These are phyloP conservation scores for Boletus reticulatus DNA, from an alignment of 768 basidiomycete genomes.

Conservation along the genomic window DNA sequence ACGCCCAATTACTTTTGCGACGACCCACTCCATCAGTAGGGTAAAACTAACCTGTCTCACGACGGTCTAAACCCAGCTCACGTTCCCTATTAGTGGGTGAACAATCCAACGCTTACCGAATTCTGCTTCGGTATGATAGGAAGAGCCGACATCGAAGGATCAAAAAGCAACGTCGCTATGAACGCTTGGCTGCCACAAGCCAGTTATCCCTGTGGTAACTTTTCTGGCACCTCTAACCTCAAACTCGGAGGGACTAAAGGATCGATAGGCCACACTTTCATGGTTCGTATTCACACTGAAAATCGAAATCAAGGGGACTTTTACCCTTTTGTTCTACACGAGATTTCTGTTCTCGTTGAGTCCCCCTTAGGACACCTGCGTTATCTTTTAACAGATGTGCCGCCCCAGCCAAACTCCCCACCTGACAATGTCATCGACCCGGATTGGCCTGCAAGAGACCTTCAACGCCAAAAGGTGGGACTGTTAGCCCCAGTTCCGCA, in stretches of 20 bases:
- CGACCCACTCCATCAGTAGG: constrained; percentile 74
- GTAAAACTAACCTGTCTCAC: constrained; percentile 87
- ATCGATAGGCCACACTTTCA: constrained; percentile 3
- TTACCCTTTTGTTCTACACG: constrained; percentile 48
- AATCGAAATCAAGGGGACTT: neutral
- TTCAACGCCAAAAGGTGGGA: no score
- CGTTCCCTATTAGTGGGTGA: constrained; percentile 45
- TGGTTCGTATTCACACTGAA: constrained; percentile 5
- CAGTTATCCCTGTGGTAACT: constrained; percentile 2
- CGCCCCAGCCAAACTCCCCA: constrained; percentile 82
- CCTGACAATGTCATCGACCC: constrained; percentile 81
- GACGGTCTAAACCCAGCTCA: no score
- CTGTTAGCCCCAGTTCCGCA: no score
- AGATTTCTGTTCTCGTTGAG: constrained; percentile 81
- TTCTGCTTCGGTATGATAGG: constrained; percentile 2
- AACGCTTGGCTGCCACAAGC: constrained; percentile 3
- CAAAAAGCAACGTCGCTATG: neutral
- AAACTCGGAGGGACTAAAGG: neutral
- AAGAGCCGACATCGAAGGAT: constrained; percentile 1
- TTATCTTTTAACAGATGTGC: constrained; percentile 80
- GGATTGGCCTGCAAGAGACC: no score
- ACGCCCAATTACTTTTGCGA: constrained; percentile 77
- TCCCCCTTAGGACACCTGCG: no score
- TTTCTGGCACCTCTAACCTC: constrained; percentile 3
- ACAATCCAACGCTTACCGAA: constrained; percentile 1